A percentile compares a stretch with the other conserved stretches of the same genome.
Evolutionary conservation across 768 basidiomycete genomes (phyloP).

Genomic region (Panaeolus papilionaceus): DNA sequence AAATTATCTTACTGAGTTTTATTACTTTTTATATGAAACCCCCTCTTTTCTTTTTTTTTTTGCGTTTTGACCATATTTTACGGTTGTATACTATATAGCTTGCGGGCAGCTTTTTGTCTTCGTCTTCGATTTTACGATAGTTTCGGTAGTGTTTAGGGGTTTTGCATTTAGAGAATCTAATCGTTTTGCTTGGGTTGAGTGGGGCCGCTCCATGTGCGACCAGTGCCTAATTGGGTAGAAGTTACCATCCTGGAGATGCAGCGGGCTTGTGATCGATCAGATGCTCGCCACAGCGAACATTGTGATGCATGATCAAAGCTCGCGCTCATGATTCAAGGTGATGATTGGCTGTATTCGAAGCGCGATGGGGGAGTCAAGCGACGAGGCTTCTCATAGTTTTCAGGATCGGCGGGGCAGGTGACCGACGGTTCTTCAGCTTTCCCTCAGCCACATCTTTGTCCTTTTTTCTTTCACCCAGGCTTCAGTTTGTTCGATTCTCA

Average conservation of each 20-base stretch:
- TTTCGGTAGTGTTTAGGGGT: neutral
- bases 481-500: neutral
- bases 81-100: constrained; percentile 2
- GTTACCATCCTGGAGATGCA: neutral
- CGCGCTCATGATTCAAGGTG: neutral
- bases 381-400: neutral
- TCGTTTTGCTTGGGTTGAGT: neutral
- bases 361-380: neutral
- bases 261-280: neutral
- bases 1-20: constrained; percentile 10
- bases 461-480: neutral
- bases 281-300: constrained; percentile 10
- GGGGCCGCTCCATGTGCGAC: neutral
- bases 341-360: no score
- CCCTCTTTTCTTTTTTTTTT: neutral
- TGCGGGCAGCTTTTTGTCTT: neutral
- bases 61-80: neutral
- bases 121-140: neutral
- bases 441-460: neutral
- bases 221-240: constrained; percentile 6
- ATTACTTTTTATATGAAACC: constrained; percentile 10
- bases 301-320: neutral
- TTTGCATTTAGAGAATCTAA: constrained; percentile 6
- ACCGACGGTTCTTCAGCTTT: neutral
- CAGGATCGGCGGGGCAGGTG: neutral